Base-by-base conservation (phyloP, 768 basidiomycete genomes). In the Cystofilobasidium macerans region DNA sequence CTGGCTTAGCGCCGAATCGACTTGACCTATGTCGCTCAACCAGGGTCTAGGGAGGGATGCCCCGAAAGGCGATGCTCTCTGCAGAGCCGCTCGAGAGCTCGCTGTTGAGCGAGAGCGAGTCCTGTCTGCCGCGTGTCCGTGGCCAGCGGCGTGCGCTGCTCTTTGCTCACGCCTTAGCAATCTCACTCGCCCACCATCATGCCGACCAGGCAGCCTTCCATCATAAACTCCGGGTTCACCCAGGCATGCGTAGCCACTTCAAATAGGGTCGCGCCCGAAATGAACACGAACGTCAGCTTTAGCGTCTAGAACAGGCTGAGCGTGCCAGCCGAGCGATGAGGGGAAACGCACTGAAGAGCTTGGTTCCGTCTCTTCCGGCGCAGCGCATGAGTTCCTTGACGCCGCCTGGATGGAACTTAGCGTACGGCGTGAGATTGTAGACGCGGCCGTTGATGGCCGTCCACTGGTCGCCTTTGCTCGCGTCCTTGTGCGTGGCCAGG, bases 211-310 rank as follows among this genome's bases (percentile, higher is more conserved):
- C 90, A 97, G 38, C 84, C 81, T 73, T 97, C 93, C 26, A 99
- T 80, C 89, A 98, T 95, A 71, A 86, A 86, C 59, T 99, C 94
- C n/a, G 82, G 83, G 71, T 90, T 97, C 36, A 99, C 92, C 94
- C 94, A 99, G 4, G 86, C 88, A 75, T 99, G 94, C 0, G 93
- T 97, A 28, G 82, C 77, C 54, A 87, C 94, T 98, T n/a, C n/a
- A n/a, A n/a, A n/a, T n/a, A n/a, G n/a, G n/a, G 69, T 53, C 14
- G 32, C 20, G 3, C n/a, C 26, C 14, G n/a, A 14, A 38, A 40
- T 51, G 56, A 14, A 48, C 13, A 57, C 4, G 3, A 30, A n/a
- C n/a, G 58, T 56, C 42, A 61, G 22, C 24, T 53, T 42, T 6
- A 9, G 61, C 40, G 18, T 36, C n/a, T 2, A 35, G 16, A 66